phyloP scores from a whole-genome alignment of 176 grass and related monocot genomes.

The Cenchrus fungigraminus region DNA sequence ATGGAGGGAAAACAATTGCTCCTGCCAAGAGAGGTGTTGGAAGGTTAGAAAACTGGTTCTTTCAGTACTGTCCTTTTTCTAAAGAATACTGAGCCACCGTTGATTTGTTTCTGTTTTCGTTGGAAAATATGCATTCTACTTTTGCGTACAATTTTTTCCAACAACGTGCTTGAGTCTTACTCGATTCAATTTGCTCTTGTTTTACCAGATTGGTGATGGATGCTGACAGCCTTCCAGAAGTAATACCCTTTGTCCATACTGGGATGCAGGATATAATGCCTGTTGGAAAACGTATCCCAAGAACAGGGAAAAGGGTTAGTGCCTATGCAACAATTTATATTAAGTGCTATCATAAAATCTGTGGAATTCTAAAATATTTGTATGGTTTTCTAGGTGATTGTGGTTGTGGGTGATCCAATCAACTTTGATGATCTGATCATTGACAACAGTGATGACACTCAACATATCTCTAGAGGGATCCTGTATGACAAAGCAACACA shows the following conservation, averaged over 20 bases:
- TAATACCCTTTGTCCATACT: constrained; percentile 90
- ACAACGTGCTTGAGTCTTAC: background rate
- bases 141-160: background rate
- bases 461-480: constrained; percentile 58
- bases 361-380: background rate
- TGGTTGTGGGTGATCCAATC: constrained; percentile 90
- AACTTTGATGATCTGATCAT: constrained; percentile 73
- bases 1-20: constrained; percentile 87
- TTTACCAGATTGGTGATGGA: constrained; percentile 86
- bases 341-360: background rate
- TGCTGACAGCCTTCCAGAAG: constrained; percentile 75
- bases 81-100: background rate
- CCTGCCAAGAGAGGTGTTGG: constrained; percentile 94
- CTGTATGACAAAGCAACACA: constrained; percentile 75
- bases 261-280: constrained; percentile 99
- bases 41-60: constrained; percentile 57
- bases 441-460: constrained; percentile 46
- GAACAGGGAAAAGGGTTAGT: constrained; percentile 72
- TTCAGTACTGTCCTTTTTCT: background rate
- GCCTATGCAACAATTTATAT: background rate
- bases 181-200: constrained; percentile 6
- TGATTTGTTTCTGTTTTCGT: background rate
- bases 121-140: background rate
- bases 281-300: constrained; percentile 78
- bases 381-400: constrained; percentile 69